Base-by-base conservation (phyloP, 164 flowering plant species). In the Echeveria elegans region DNA sequence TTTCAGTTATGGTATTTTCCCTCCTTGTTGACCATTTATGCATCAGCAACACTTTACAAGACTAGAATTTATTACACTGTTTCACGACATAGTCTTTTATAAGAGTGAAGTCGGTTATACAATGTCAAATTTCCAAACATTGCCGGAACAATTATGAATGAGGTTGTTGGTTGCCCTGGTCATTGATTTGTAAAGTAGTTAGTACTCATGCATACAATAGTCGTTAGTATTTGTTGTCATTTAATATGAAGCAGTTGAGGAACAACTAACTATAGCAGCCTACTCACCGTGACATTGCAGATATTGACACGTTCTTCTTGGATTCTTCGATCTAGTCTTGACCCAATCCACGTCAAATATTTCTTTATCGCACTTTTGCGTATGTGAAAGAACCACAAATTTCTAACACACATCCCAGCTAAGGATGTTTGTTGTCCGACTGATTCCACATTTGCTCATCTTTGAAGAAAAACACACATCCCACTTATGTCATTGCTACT, bases 161-260 rank as follows among this genome's bases (percentile, higher is more conserved):
- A 56, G 61, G 61, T 56, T 56, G 61, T 56, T 56, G 61, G 61
- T 56, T 29, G 61, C 30, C 19, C 12, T 56, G 18, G 14, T 56
- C 61, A 56, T 28, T 56, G 61, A 28, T 56, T 29, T 12, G 18
- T 52, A 24, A 21, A n/a, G 12, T 53, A 23, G 29, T 52, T 52
- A 14, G 30, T 56, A 28, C 37, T 56, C 6, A 56, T 56, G 61
- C 61, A 28, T 56, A 56, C 61, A 56, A 1, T 56, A 56, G 61
- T 56, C 28, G 61, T 56, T 56, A 56, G 61, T 15, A 28, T 32
- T 56, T 56, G 61, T 56, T 56, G 61, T 5, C 61, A 56, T 56
- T 56, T 28, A 56, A 56, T 56, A 56, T 3, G 61, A 56, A 56
- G 61, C 61, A 56, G 61, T 32, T 56, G 19, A 12, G 61, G 23